Conservation (phyloP, 768 basidiomycete genomes). For the Tulasnella sp. region DNA sequence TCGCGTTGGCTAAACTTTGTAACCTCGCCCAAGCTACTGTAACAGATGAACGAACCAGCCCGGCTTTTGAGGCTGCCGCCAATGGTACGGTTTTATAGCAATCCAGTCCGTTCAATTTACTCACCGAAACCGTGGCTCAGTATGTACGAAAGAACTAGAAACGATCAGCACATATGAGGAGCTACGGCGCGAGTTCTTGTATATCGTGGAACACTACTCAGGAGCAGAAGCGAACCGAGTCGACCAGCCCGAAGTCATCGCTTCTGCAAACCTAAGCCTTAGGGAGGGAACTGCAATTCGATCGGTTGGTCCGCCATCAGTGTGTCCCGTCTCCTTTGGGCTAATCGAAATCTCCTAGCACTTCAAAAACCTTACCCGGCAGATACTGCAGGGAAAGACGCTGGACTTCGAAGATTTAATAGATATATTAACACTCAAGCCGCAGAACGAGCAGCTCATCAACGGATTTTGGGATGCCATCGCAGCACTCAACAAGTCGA, state of each 20-base stretch:
- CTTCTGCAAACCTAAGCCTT: slow-evolving; percentile 50
- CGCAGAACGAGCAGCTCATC: slow-evolving; percentile 57
- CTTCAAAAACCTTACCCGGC: slow-evolving; percentile 65
- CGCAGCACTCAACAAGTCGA: slow-evolving; percentile 40
- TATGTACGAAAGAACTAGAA: slow-evolving; percentile 30
- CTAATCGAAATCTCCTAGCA: not conserved
- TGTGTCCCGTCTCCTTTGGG: not conserved
- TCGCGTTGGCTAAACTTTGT: slow-evolving; percentile 87
- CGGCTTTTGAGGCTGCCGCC: not conserved
- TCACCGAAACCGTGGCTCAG: not conserved
- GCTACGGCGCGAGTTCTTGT: slow-evolving; percentile 2
- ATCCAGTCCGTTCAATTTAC: slow-evolving; percentile 48
- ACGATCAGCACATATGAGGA: slow-evolving; percentile 28
- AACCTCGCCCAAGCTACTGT: slow-evolving; percentile 61
- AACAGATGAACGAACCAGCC: slow-evolving; percentile 49
- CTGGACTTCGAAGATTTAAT: slow-evolving; percentile 78
- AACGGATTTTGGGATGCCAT: slow-evolving; percentile 39
- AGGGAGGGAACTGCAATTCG: slow-evolving; percentile 62
- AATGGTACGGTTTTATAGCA: not conserved
- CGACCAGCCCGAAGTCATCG: slow-evolving; percentile 48
- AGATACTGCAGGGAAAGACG: slow-evolving; percentile 72
- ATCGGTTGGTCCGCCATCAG: not conserved
- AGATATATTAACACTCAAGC: slow-evolving; percentile 84
- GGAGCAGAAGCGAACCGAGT: slow-evolving; percentile 56
- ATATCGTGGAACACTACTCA: slow-evolving; percentile 38